These are phyloP conservation scores for Akanthomyces muscarius DNA, from an alignment of 2,329 filamentous ascomycete species.

Conservation along the genomic window DNA sequence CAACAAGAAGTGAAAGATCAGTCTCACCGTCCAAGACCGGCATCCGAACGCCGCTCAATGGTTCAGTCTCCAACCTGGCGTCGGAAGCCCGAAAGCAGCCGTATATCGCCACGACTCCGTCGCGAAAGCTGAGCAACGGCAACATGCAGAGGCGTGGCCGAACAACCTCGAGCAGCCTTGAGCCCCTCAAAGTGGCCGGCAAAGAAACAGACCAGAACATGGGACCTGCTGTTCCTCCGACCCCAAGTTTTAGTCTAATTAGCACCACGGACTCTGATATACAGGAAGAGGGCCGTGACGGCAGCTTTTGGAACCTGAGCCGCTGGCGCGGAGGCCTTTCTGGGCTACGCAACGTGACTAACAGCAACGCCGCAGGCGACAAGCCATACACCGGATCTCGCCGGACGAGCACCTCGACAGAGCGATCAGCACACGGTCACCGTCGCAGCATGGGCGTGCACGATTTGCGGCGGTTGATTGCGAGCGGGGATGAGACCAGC, in stretches of 20 bases:
- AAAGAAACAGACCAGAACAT: conserved; percentile 27
- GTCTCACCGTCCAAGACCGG: conserved; percentile 48
- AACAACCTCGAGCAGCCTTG: not conserved
- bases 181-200: conserved; percentile 10
- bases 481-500: conserved; percentile 24
- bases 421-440: conserved; percentile 27
- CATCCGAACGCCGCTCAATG: conserved; percentile 32
- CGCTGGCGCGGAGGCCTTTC: conserved; percentile 46
- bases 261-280: conserved; percentile 32
- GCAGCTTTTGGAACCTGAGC: conserved; percentile 54
- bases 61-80: conserved; percentile 37
- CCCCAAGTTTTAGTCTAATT: conserved; percentile 52
- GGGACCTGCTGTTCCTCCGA: conserved; percentile 39
- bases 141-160: not conserved
- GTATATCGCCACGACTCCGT: conserved; percentile 32
- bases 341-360: conserved; percentile 30
- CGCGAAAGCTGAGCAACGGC: conserved; percentile 18
- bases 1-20: conserved; percentile 49
- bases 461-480: conserved; percentile 26
- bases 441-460: conserved; percentile 29
- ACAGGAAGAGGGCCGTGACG: conserved; percentile 39
- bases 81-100: conserved; percentile 45
- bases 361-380: conserved; percentile 23
- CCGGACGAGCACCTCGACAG: conserved; percentile 31
- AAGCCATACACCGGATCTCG: conserved; percentile 18